A percentile compares a stretch with the other conserved stretches of the same genome.
Conservation (phyloP, 116 monocot species). For the Dioscorea cayenensis region DNA sequence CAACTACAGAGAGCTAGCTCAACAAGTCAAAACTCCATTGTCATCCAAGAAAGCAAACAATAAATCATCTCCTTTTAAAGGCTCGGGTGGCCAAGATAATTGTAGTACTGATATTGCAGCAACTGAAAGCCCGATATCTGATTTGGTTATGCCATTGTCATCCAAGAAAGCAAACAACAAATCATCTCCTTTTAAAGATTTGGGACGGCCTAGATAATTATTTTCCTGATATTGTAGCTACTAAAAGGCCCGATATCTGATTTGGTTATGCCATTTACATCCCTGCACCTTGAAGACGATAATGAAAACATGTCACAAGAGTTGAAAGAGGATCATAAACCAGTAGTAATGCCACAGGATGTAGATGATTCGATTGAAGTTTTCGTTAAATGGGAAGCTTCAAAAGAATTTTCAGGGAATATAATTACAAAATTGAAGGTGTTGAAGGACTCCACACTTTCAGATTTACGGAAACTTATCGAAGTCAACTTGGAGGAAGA, state of each 20-base stretch:
- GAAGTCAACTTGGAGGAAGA: constrained; percentile 50
- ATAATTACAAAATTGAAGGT: constrained; percentile 41
- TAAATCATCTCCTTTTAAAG: too few species aligned
- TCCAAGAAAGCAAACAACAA: constrained; percentile 15
- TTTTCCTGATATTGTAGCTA: constrained; percentile 27
- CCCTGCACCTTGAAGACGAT: constrained; percentile 21
- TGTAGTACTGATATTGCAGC: constrained; percentile 19
- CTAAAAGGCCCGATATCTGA: constrained; percentile 51
- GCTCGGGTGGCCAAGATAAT: too few species aligned
- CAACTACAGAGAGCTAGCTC: constrained; percentile 71
- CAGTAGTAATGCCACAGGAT: constrained; percentile 2
- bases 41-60: constrained; percentile 22
- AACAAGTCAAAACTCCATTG: constrained; percentile 25
- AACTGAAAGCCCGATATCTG: constrained; percentile 50
- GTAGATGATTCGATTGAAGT: constrained; percentile 38
- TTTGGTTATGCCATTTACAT: constrained; percentile 24
- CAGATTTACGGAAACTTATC: constrained; percentile 56
- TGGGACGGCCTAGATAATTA: too few species aligned
- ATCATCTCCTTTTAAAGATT: too few species aligned
- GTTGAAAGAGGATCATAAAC: constrained; percentile 38
- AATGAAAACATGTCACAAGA: constrained; percentile 11
- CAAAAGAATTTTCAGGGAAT: constrained; percentile 43
- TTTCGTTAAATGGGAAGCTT: constrained; percentile 82
- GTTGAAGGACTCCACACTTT: constrained; percentile 33
- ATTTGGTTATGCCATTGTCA: constrained; percentile 26